A percentile compares a stretch with the other conserved stretches of the same genome.
Evolutionary conservation across 306 rosid species (phyloP).

Genomic region (Trichosanthes truncata): DNA sequence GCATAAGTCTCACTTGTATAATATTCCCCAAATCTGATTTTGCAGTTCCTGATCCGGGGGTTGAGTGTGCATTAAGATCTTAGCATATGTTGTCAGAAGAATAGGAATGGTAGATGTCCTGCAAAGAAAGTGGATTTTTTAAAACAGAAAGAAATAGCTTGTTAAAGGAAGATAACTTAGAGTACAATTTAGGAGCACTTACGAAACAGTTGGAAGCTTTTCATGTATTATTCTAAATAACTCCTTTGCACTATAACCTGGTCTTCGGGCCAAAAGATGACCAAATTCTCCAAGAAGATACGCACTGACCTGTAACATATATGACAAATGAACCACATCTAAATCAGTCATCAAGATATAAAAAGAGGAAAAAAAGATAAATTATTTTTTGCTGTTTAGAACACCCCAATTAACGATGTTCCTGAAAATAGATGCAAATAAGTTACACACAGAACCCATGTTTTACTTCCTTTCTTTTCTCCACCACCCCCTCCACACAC

Average conservation of each 20-base stretch:
- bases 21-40: slow-evolving; percentile 90
- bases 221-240: slow-evolving; percentile 79
- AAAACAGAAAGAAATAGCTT: slow-evolving; percentile 10
- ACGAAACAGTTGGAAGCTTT: slow-evolving; percentile 97
- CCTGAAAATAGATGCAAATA: background rate
- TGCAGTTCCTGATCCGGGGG: slow-evolving; percentile 96
- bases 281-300: slow-evolving; percentile 98
- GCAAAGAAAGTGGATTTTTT: slow-evolving; percentile 29
- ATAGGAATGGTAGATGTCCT: slow-evolving; percentile 79
- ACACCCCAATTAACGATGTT: background rate
- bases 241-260: slow-evolving; percentile 88
- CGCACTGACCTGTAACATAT: slow-evolving; percentile 81
- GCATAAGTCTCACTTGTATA: slow-evolving; percentile 66
- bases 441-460: background rate
- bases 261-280: slow-evolving; percentile 86
- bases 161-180: slow-evolving; percentile 2
- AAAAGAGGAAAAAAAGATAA: background rate
- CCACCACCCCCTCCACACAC: background rate
- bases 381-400: background rate
- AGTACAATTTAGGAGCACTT: slow-evolving; percentile 24
- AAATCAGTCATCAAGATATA: background rate
- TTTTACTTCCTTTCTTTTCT: background rate
- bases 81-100: slow-evolving; percentile 96
- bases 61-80: slow-evolving; percentile 92
- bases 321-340: slow-evolving; percentile 3